Conservation (phyloP, 331 rosid species). For the Cydonia oblonga region DNA sequence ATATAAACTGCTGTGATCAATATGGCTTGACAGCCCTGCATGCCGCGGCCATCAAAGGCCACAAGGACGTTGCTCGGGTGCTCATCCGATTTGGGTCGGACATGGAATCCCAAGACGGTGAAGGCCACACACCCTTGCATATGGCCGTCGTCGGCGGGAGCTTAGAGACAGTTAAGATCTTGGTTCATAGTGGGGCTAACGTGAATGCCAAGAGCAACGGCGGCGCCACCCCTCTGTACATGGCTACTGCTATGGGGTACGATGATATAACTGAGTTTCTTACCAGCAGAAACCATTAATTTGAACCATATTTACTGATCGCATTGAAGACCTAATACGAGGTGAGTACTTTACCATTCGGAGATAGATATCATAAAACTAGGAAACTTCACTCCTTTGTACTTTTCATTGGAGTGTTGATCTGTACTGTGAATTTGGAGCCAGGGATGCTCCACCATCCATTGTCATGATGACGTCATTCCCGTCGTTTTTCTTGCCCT, state of each 20-base stretch:
- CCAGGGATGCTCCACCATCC: not conserved
- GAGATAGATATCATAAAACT: no score
- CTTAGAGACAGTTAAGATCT: slow-evolving; percentile 27
- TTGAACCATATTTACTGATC: not conserved
- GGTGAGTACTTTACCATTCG: no score
- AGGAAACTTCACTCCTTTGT: not conserved
- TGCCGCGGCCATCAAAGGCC: slow-evolving; percentile 62
- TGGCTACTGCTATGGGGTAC: slow-evolving; percentile 54
- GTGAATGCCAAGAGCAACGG: slow-evolving; percentile 28
- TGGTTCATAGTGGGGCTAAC: slow-evolving; percentile 46
- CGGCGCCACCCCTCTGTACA: slow-evolving; percentile 48
- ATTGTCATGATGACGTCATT: not conserved
- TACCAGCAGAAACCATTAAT: slow-evolving; percentile 25
- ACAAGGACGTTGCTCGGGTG: slow-evolving; percentile 37
- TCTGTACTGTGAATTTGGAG: not conserved
- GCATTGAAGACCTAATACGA: not conserved
- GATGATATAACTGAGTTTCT: slow-evolving; percentile 41
- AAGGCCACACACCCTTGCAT: slow-evolving; percentile 72
- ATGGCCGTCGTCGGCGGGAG: slow-evolving; percentile 56
- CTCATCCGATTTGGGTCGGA: slow-evolving; percentile 36
- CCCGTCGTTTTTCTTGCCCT: not conserved
- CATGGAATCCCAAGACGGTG: slow-evolving; percentile 48
- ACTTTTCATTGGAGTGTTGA: not conserved
- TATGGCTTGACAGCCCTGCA: slow-evolving; percentile 71
- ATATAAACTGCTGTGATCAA: slow-evolving; percentile 27